phyloP scores from a whole-genome alignment of 1,139 yeast species.

The Neolecta irregularis region DNA sequence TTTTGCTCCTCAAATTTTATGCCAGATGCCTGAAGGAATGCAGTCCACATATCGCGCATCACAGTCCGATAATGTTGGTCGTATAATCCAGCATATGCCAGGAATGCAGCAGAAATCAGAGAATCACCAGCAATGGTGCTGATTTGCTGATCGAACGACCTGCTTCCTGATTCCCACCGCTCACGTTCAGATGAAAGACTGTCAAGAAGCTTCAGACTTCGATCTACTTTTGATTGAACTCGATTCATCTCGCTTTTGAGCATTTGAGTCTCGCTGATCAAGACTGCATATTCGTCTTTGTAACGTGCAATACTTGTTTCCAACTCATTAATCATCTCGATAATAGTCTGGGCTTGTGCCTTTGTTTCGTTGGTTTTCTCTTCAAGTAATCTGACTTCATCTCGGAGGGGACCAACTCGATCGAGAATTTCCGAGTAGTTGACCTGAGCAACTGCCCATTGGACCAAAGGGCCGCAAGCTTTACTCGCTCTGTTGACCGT shows the following conservation, averaged over 20 bases:
- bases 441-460: slow-evolving; percentile 84
- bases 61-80: slow-evolving; percentile 38
- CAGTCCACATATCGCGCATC: slow-evolving; percentile 31
- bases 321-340: slow-evolving; percentile 65
- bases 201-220: slow-evolving; percentile 50
- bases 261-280: slow-evolving; percentile 64
- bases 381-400: slow-evolving; percentile 50
- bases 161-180: slow-evolving; percentile 57
- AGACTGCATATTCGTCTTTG: slow-evolving; percentile 50
- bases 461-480: slow-evolving; percentile 84
- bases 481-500: slow-evolving; percentile 78
- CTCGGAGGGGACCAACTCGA: slow-evolving; percentile 56
- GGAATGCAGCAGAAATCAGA: slow-evolving; percentile 44
- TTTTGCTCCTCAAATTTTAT: slow-evolving; percentile 32
- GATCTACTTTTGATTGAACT: slow-evolving; percentile 45
- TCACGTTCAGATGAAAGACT: slow-evolving; percentile 50
- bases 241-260: slow-evolving; percentile 53
- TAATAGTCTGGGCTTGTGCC: slow-evolving; percentile 48
- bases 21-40: slow-evolving; percentile 26
- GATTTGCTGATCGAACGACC: slow-evolving; percentile 35
- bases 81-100: slow-evolving; percentile 45
- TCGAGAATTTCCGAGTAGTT: slow-evolving; percentile 54
- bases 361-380: slow-evolving; percentile 46
- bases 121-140: slow-evolving; percentile 48
- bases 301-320: slow-evolving; percentile 52